Evolutionary conservation across 352 stramenopile species (phyloP), one percentile per base, ranked within the genome.

Genomic region (Phytophthora constricta): DNA sequence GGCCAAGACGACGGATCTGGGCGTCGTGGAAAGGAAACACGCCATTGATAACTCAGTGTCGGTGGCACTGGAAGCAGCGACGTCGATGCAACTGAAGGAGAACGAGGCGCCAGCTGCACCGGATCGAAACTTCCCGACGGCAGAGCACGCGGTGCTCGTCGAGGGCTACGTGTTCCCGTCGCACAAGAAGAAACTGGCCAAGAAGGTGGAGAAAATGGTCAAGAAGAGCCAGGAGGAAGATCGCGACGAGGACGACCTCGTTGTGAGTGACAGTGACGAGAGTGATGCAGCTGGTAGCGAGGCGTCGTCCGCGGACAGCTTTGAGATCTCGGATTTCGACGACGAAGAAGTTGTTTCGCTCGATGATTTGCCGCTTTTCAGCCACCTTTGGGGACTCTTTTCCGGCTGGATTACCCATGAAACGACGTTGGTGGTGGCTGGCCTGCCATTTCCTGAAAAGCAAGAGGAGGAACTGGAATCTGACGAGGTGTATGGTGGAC

Each of bases 161-260:
- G 88, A 96, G 58, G 88, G 88, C 42, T 94, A 92, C 55, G 75
- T 94, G 46, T 96, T 96, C 51, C 88, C 88, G 27, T 74, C 79
- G 41, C 88, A 96, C 73, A 96, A 96, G 64, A 58, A 83, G 23
- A 80, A 79, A 57, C 42, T 91, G 20, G 87, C 86, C 5, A 92
- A 91, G 45, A 90, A 89, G 56, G 76, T 96, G 26, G 82, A 91
- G 45, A 75, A 74, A 3, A 28, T 87, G 49, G 65, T 87, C 25
- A 77, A 74, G 41, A 79, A 81, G 17, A 73, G 81, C 9, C 68
- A 83, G 41, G 70, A 71, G 34, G 48, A 74, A 23, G 49, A 23
- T 14, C 50, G 65, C 20, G 51, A 70, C 14, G 66, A 65, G 34
- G 75, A 70, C 26, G 77, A 91, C 26, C 62, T 92, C 52, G 67